Evolutionary conservation across 257 asterid genomes (phyloP).

Genomic region (Nicotiana undulata): DNA sequence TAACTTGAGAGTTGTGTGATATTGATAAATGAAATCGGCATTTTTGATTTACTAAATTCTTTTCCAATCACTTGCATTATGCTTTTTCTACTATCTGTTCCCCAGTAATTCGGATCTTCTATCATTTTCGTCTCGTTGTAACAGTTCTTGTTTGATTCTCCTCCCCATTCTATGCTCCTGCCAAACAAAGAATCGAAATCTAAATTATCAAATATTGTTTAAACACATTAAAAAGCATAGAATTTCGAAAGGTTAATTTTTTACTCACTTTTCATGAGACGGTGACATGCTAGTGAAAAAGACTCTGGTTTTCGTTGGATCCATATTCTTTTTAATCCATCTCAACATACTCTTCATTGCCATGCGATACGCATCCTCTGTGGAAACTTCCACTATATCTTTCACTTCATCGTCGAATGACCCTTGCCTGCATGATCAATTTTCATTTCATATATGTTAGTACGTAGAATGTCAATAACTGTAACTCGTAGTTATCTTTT

Average conservation of each 20-base stretch:
- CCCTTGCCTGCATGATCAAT: not conserved
- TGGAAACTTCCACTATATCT: not conserved
- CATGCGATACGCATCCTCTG: not conserved
- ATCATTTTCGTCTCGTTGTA: not conserved
- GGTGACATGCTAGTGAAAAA: slow-evolving; percentile 15
- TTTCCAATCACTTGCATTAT: not conserved
- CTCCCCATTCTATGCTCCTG: slow-evolving; percentile 9
- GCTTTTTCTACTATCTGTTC: not conserved
- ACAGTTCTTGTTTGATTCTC: not conserved
- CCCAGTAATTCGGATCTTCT: not conserved
- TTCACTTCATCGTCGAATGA: slow-evolving; percentile 8
- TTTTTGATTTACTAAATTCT: slow-evolving; percentile 24
- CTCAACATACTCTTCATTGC: slow-evolving; percentile 10
- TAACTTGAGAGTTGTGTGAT: slow-evolving; percentile 52
- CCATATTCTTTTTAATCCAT: slow-evolving; percentile 8
- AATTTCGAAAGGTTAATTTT: not conserved
- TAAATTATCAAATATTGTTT: not conserved
- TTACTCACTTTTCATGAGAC: slow-evolving; percentile 1
- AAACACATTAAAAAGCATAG: not conserved
- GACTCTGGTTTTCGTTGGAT: not conserved
- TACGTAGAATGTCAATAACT: too few relatives aligned
- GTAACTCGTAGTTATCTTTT: not conserved
- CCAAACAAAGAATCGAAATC: too few relatives aligned
- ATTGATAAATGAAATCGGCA: slow-evolving; percentile 55
- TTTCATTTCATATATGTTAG: not conserved